Percentiles rank a stretch among this genome's conserved stretches.
These are phyloP conservation scores for Colletotrichum sp. DNA, from an alignment of 2,329 filamentous ascomycete species.

Conservation along the genomic window DNA sequence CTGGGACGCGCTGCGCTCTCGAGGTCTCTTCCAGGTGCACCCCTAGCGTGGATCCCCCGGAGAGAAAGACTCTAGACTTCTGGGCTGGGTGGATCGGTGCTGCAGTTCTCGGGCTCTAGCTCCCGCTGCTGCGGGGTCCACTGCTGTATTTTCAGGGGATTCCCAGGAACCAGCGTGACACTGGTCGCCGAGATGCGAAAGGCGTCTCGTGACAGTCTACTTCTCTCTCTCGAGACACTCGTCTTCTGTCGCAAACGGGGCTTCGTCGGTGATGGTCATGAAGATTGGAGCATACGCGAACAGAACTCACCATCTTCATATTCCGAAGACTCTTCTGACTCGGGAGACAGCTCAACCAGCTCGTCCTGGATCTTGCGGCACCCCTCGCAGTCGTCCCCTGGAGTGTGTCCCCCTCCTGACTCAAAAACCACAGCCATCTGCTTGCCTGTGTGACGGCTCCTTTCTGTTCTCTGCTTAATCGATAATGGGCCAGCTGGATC, in stretches of 20 bases:
- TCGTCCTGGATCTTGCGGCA: slow-evolving; percentile 20
- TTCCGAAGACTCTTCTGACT: slow-evolving; percentile 6
- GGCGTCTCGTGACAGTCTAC: background rate
- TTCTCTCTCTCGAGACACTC: background rate
- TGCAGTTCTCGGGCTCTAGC: slow-evolving; percentile 8
- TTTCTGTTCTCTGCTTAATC: background rate
- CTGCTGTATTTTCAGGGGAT: slow-evolving; percentile 3
- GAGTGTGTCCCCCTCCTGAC: background rate
- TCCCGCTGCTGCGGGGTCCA: slow-evolving; percentile 2
- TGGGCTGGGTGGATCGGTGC: slow-evolving; percentile 9
- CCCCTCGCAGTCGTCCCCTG: slow-evolving; percentile 10
- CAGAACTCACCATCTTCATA: slow-evolving; percentile 14
- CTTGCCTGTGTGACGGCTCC: background rate
- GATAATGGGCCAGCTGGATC: background rate
- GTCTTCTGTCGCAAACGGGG: background rate
- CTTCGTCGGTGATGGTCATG: background rate
- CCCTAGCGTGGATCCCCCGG: slow-evolving; percentile 11
- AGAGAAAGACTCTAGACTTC: background rate
- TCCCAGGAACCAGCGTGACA: background rate
- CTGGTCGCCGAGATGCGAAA: background rate
- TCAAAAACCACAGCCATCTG: background rate
- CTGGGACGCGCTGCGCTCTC: background rate
- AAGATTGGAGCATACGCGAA: background rate
- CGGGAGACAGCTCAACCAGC: slow-evolving; percentile 1
- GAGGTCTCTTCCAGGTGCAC: background rate